Conservation (phyloP, 441 rosid genomes). For the Syzygium syzygioides region DNA sequence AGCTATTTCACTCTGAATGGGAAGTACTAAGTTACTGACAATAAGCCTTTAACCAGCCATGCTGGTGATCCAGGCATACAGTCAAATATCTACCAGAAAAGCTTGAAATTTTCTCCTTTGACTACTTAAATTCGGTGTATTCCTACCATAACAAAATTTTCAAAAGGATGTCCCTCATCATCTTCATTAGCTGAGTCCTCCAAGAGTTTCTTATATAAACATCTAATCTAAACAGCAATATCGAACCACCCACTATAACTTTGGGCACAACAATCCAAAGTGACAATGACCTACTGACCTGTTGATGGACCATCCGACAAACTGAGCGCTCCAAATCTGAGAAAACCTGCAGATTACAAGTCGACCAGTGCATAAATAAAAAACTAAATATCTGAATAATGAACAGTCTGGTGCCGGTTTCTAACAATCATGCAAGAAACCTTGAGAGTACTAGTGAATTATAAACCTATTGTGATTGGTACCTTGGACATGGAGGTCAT, state of each 20-base stretch:
- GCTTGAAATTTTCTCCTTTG: background rate
- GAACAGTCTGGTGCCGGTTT: background rate
- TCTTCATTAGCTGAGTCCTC: background rate
- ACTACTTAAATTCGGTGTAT: background rate
- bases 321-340: slow-evolving; percentile 95
- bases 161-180: background rate
- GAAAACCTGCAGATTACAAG: slow-evolving; percentile 52
- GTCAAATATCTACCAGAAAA: background rate
- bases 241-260: background rate
- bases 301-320: slow-evolving; percentile 94
- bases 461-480: background rate
- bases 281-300: slow-evolving; percentile 46
- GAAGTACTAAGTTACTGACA: background rate
- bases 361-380: background rate
- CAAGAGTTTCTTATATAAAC: background rate
- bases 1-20: background rate
- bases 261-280: background rate
- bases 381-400: background rate
- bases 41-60: background rate
- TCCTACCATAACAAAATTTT: background rate
- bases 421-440: background rate
- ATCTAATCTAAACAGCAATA: background rate
- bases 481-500: slow-evolving; percentile 98
- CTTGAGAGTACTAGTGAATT: background rate
- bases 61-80: background rate